phyloP scores from a whole-genome alignment of 345 rosid genomes.

The Hibiscus mutabilis region DNA sequence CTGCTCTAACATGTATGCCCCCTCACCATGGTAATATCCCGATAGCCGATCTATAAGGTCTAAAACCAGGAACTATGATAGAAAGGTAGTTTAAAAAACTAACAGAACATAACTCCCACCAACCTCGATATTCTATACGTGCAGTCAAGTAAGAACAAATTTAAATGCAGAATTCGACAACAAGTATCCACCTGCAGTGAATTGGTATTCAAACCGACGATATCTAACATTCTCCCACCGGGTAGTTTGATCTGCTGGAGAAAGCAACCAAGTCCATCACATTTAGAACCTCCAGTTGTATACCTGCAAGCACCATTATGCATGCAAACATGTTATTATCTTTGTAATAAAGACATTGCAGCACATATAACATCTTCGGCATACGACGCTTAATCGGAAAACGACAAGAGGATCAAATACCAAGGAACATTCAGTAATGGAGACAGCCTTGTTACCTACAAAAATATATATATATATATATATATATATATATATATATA shows the following conservation, averaged over 20 bases:
- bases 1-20: neutral
- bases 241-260: conserved; percentile 35
- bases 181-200: conserved; percentile 28
- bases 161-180: neutral
- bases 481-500: too few species aligned
- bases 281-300: conserved; percentile 33
- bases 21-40: neutral
- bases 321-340: conserved; percentile 5
- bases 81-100: neutral
- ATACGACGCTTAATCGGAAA: conserved; percentile 7
- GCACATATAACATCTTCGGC: neutral
- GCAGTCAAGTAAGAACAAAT: neutral
- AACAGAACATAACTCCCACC: neutral
- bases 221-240: conserved; percentile 37
- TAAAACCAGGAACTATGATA: neutral
- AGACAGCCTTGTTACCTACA: conserved; percentile 50
- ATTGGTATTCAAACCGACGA: conserved; percentile 38
- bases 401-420: conserved; percentile 28
- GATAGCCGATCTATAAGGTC: neutral
- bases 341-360: neutral
- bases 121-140: neutral
- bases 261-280: conserved; percentile 26
- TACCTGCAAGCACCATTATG: conserved; percentile 41
- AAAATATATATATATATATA: too few species aligned
- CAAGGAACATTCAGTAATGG: conserved; percentile 46